Evolutionary conservation across 2,329 filamentous ascomycete species (phyloP).

Genomic region (Fusarium anguioides): DNA sequence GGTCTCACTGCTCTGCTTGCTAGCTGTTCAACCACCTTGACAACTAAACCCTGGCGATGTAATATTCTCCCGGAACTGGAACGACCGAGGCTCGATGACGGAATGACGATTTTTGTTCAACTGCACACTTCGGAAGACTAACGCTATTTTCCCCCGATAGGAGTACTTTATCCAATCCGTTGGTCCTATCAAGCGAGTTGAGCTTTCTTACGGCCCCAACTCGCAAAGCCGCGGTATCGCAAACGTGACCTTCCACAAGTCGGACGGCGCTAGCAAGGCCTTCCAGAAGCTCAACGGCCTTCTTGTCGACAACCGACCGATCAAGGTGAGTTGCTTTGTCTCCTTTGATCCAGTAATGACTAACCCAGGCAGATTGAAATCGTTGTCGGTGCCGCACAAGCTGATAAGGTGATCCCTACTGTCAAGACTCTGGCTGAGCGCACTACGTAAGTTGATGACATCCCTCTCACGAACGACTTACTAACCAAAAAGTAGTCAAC

Average conservation of each 20-base stretch:
- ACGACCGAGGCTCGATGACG: constrained; percentile 48
- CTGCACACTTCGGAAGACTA: constrained; percentile 65
- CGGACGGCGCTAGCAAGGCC: constrained; percentile 85
- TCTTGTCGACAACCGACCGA: constrained; percentile 87
- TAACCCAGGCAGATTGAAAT: constrained; percentile 79
- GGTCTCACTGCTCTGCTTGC: constrained; percentile 49
- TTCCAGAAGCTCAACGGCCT: constrained; percentile 87
- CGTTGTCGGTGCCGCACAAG: constrained; percentile 80
- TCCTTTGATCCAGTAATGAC: background rate
- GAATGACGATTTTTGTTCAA: constrained; percentile 46
- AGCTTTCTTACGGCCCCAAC: constrained; percentile 92
- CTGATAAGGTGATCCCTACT: constrained; percentile 73
- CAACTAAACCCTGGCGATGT: constrained; percentile 37
- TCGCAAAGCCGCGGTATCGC: constrained; percentile 92
- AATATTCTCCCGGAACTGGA: constrained; percentile 46
- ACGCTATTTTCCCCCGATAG: constrained; percentile 76
- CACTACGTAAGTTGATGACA: constrained; percentile 67
- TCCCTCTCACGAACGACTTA: background rate
- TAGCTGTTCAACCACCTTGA: constrained; percentile 33
- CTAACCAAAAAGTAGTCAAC: constrained; percentile 46
- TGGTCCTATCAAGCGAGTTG: constrained; percentile 89
- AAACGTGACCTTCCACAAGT: constrained; percentile 85
- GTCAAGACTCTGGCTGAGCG: constrained; percentile 84
- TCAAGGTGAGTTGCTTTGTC: constrained; percentile 74
- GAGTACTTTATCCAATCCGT: constrained; percentile 94